Percentiles rank a stretch among this genome's conserved stretches.
phyloP scores from a whole-genome alignment of 208 protist species.

The Leishmania guyanensis region DNA sequence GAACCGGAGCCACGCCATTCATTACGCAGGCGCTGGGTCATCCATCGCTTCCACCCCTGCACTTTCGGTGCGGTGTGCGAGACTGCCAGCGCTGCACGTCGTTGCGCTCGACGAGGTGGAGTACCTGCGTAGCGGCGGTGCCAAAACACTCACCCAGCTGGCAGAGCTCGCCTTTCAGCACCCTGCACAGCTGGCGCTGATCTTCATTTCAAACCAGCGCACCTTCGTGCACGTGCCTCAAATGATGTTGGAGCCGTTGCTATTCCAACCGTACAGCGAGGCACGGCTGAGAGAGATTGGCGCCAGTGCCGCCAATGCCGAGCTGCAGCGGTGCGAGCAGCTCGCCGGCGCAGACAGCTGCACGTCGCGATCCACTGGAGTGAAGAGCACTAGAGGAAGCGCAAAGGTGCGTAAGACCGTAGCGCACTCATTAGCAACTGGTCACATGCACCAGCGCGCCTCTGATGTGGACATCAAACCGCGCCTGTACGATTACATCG shows the following conservation, averaged over 20 bases:
- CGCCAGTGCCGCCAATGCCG: conserved; percentile 22
- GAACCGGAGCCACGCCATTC: neutral
- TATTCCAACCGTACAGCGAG: conserved; percentile 69
- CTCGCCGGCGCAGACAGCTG: neutral
- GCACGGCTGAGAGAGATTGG: conserved; percentile 55
- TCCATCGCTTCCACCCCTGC: neutral
- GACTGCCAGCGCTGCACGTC: conserved; percentile 49
- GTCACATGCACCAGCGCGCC: neutral
- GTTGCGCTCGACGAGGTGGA: conserved; percentile 84
- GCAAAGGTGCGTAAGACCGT: neutral
- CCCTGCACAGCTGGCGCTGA: conserved; percentile 57
- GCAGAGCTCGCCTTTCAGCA: conserved; percentile 45
- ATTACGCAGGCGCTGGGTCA: neutral
- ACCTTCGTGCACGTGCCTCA: conserved; percentile 77
- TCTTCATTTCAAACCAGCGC: conserved; percentile 83
- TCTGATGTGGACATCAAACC: conserved; percentile 43
- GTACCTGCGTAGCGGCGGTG: conserved; percentile 50
- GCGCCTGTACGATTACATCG: conserved; percentile 65
- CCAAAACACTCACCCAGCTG: conserved; percentile 47
- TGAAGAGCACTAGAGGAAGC: neutral
- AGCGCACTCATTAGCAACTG: neutral
- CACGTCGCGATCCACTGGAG: neutral
- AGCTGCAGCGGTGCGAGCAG: conserved; percentile 32
- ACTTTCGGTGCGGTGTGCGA: neutral
- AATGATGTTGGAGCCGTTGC: conserved; percentile 61